Base-by-base conservation (phyloP, 352 stramenopile species). In the Blastocystis sp. region DNA sequence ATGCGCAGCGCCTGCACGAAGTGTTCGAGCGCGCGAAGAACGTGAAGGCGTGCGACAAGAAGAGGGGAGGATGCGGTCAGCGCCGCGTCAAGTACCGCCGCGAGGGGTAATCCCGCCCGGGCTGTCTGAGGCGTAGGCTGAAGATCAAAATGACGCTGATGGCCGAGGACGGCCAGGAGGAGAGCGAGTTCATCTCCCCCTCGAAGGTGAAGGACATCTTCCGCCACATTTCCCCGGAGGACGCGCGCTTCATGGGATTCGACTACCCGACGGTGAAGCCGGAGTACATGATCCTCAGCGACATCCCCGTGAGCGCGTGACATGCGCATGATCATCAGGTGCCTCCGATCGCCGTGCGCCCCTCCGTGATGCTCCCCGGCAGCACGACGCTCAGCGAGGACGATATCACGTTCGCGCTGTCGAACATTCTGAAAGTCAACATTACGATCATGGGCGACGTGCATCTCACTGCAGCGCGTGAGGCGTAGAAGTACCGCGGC, bases 401-500 rank as follows among this genome's bases (percentile, higher is more conserved):
- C 89, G 96, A 99, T 89, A 91, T 99, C 52, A 99, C 96, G 34
- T 95, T 98, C 90, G 96, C 98, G 89, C 90, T 98, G 76, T 94
- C 95, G 56, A 98, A 98, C 66, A 98, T 99, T 88, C 94, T 99
- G 71, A 99, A 99, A 92, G 95, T 92, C 11, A 99, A 99, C 90
- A 92, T 67, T 28, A 59, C 74, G 19, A 84, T 84, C 41, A 84
- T 23, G 4, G 74, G 74, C 34, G 74, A 84, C 48, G 74, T 84
- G 14, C 23, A 14, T 14, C 17, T 2, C 64, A 10, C 23, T 2
- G 48, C 43, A 19, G 7, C 34, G 21, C 43, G 98, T 76, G 92
- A 97, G 69, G 95, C 97, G 79, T 96, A 94, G 64, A 94, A 98
- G 67, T 91, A 93, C 65, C 98, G 98, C 90, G 96, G 96, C 48